phyloP scores from a whole-genome alignment of 257 asterid genomes.

The Paraleonurus japonicus region DNA sequence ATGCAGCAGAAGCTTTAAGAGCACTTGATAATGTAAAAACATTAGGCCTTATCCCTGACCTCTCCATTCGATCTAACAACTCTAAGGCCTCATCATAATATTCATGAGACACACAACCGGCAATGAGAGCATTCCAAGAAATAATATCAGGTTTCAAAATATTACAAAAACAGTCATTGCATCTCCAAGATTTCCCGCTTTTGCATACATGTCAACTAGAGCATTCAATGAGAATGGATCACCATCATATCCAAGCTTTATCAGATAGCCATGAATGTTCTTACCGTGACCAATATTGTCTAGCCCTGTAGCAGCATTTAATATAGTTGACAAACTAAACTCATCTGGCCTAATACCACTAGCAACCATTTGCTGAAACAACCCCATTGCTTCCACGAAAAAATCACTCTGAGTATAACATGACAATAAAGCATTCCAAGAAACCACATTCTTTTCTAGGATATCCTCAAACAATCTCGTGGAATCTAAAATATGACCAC shows the following conservation, averaged over 20 bases:
- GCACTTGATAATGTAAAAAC: constrained; percentile 78
- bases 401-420: constrained; percentile 51
- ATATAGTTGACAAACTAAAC: constrained; percentile 62
- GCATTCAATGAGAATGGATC: constrained; percentile 76
- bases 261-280: constrained; percentile 60
- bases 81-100: constrained; percentile 49
- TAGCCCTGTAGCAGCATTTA: constrained; percentile 65
- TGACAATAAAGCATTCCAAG: constrained; percentile 68
- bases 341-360: constrained; percentile 64
- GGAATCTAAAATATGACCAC: constrained; percentile 46
- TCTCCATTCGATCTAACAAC: constrained; percentile 49
- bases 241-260: constrained; percentile 58
- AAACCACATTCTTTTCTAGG: constrained; percentile 62
- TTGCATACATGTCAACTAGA: constrained; percentile 74
- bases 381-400: constrained; percentile 49
- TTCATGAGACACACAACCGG: constrained; percentile 64
- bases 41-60: constrained; percentile 53
- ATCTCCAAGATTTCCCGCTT: constrained; percentile 52
- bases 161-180: constrained; percentile 46
- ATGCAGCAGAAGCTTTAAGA: constrained; percentile 70
- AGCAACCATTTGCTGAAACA: constrained; percentile 61
- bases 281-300: constrained; percentile 53
- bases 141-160: constrained; percentile 53
- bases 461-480: constrained; percentile 68
- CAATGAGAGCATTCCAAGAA: constrained; percentile 76